A percentile compares a stretch with the other conserved stretches of the same genome.
Conservation (phyloP, 768 basidiomycete species). For the Hygrophoropsis aurantiaca region DNA sequence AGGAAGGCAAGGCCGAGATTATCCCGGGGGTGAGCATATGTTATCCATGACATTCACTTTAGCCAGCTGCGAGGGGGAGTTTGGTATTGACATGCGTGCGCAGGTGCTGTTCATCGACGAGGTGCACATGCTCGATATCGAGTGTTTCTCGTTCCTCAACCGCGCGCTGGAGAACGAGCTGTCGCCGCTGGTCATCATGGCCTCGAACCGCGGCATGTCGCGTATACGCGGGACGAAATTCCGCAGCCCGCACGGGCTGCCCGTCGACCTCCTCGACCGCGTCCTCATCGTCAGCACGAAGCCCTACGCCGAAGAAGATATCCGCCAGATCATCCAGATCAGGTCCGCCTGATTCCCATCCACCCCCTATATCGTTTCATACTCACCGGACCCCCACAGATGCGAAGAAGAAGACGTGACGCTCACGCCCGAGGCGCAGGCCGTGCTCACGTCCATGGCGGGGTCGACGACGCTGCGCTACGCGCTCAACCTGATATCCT, state of each 20-base stretch:
- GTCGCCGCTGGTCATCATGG: constrained; percentile 97
- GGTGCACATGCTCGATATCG: constrained; percentile 99
- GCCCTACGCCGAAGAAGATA: constrained; percentile 79
- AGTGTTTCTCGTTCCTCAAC: constrained; percentile 98
- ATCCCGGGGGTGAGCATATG: constrained; percentile 79
- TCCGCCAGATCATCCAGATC: constrained; percentile 90
- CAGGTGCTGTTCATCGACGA: constrained; percentile 99
- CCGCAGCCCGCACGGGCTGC: constrained; percentile 92
- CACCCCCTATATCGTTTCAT: neutral
- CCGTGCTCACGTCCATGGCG: constrained; percentile 88
- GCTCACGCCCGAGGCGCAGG: constrained; percentile 67
- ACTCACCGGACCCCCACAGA: constrained; percentile 34
- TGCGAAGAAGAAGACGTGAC: constrained; percentile 96
- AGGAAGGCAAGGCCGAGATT: constrained; percentile 98
- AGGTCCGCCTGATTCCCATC: constrained; percentile 47
- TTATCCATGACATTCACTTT: no score
- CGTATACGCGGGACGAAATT: constrained; percentile 95
- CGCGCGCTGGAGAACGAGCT: constrained; percentile 92
- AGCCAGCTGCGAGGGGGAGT: neutral
- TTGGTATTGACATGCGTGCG: no score
- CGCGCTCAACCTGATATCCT: constrained; percentile 92
- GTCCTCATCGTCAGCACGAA: constrained; percentile 95
- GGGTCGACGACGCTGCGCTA: constrained; percentile 89
- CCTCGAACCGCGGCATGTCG: constrained; percentile 93
- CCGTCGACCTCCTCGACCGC: constrained; percentile 91